Evolutionary conservation across 495 filamentous ascomycete species (phyloP).

Genomic region (Aspergillus olivimuriae): DNA sequence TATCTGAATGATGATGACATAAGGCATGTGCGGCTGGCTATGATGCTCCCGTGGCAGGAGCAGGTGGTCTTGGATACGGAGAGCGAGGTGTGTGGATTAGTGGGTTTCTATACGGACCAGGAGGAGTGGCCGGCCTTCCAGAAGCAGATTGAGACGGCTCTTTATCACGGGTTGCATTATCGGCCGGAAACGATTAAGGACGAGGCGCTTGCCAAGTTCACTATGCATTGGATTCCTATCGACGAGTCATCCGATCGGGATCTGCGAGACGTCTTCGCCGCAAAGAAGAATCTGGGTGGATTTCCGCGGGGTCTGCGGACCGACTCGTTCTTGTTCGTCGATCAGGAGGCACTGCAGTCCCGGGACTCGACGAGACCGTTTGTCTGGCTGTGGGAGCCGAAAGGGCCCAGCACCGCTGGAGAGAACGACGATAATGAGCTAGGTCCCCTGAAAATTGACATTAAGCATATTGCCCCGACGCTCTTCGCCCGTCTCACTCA

Average conservation of each 20-base stretch:
- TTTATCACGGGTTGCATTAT: constrained; percentile 8
- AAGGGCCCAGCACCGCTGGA: constrained; percentile 1
- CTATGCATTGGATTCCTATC: constrained; percentile 10
- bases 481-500: constrained; percentile 11
- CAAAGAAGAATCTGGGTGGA: constrained; percentile 2
- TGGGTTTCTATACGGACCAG: constrained; percentile 7
- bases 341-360: constrained; percentile 8
- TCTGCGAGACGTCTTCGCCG: constrained; percentile 2
- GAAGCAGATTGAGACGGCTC: constrained; percentile 6
- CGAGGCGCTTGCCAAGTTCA: constrained; percentile 4
- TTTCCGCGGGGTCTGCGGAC: constrained; percentile 7
- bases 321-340: constrained; percentile 11
- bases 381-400: constrained; percentile 8
- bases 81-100: constrained; percentile 3
- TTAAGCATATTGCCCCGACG: constrained; percentile 14
- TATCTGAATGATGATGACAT: constrained; percentile 5
- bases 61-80: not conserved
- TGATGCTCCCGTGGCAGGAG: constrained; percentile 11
- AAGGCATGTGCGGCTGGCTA: constrained; percentile 8
- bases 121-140: not conserved
- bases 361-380: constrained; percentile 5
- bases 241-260: not conserved
- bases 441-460: constrained; percentile 7
- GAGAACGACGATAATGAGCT: not conserved
- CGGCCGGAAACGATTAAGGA: constrained; percentile 3